Evolutionary conservation across 257 asterid species (phyloP).

Genomic region (Salvia miltiorrhiza): DNA sequence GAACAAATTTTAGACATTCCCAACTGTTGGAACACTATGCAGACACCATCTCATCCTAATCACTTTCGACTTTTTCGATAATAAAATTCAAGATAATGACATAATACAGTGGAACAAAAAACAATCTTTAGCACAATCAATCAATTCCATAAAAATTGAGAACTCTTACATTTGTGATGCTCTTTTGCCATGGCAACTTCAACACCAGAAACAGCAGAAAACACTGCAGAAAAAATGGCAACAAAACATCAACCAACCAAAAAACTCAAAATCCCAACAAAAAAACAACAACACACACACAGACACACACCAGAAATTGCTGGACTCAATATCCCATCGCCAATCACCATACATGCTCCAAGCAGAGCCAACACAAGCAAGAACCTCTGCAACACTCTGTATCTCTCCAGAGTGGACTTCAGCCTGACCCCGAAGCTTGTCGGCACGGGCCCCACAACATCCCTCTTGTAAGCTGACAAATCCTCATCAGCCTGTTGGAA

Average conservation of each 20-base stretch:
- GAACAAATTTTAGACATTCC: neutral
- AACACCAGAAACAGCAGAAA: constrained; percentile 91
- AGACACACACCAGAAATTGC: constrained; percentile 60
- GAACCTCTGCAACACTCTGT: constrained; percentile 60
- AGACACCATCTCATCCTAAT: neutral
- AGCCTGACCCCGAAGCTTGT: constrained; percentile 52
- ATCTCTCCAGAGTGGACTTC: constrained; percentile 57
- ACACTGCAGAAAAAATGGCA: constrained; percentile 47
- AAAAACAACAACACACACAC: neutral
- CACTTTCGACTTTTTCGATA: neutral
- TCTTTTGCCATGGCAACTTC: constrained; percentile 63
- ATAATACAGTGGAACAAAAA: no score
- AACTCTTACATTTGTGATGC: constrained; percentile 71
- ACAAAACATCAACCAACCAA: neutral
- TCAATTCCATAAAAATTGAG: no score
- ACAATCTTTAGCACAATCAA: no score
- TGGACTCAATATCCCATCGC: constrained; percentile 82
- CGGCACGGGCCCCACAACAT: constrained; percentile 40
- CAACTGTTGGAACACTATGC: constrained; percentile 5
- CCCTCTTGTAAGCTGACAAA: constrained; percentile 60
- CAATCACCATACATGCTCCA: constrained; percentile 97
- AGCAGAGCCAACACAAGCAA: constrained; percentile 65
- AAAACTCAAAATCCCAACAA: neutral
- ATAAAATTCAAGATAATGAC: no score
- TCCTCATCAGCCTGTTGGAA: constrained; percentile 74